Base-by-base conservation (phyloP, 495 filamentous ascomycete genomes). In the Hypoxylon fragiforme region DNA sequence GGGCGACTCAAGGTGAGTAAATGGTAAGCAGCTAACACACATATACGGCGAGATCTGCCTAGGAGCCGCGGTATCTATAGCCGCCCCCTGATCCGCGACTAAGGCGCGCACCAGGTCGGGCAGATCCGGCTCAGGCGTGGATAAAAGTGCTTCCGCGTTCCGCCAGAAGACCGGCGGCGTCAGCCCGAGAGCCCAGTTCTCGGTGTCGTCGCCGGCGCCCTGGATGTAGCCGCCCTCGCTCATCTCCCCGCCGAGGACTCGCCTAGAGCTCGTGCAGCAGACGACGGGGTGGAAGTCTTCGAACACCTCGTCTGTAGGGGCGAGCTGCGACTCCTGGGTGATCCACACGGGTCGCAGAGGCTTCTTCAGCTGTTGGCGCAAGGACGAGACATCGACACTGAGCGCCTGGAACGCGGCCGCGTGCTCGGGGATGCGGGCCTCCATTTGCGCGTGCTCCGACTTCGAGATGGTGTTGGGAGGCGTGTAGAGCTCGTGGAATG, bases 121-220 rank as follows among this genome's bases (percentile, higher is more conserved):
- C 8, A 95, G 60, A 5, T 89, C 82, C 2, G 79, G 72, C 59
- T 95, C 90, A 0, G 79, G 44, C 0, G 85, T 80, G 0, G 55
- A 51, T 7, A 91, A 60, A 4, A 96, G 68, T 19, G 61, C 21
- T 1, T 77, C 72, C 20, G 70, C 70, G 50, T 92, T 77, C 24
- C 68, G 67, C 92, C 92, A 97, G 68, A 95, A 97, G 2, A 91
- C 54, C 1, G 68, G 70, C 7, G 92, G 81, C 7, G 87, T 92
- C 8, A 97, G 72, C 0, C 88, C 87, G 32, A 80, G 71, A 28
- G 90, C 85, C 94, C 94, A 98, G 31, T 84, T 85, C 71, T 97
- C 92, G 14, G 85, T 89, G 64, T 97, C 92, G 71, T 97, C 92
- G 3, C 86, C 92, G 9, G 92, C 91, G 18, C 94, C 94, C 69